Evolutionary conservation across 1,139 yeast genomes (phyloP), one percentile per base, ranked within the genome.

Genomic region (Diutina sp.): DNA sequence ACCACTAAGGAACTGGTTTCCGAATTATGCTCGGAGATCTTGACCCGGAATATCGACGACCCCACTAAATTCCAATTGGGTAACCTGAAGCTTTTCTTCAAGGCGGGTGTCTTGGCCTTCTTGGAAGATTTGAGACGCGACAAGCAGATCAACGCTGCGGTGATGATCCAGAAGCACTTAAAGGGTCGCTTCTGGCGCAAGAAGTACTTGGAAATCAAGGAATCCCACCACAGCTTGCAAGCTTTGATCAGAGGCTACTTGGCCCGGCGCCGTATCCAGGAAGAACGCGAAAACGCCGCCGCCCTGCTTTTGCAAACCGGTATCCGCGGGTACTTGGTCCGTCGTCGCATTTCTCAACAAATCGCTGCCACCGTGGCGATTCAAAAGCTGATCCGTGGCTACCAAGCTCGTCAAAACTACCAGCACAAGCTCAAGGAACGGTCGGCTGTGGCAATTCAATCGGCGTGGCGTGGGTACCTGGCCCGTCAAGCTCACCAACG

Each of bases 101-200:
- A 91, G 69, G 96, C 97, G 46, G 99, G 99, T 65, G 90, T 93
- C 78, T 78, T 93, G 66, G 99, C 98, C 21, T 86, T 85, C 62
- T 80, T 93, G 62, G 99, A 93, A 72, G 90, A 90, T 63, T 72
- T 87, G 64, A 84, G 98, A 69, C 73, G 90, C 30, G 90, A 86
- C 63, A 87, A 90, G 64, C 79, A 90, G 61, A 80, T 80, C 66
- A 80, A 73, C 58, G 85, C 96, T 57, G 97, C 97, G 3, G 84
- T 84, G 29, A 74, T 87, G 72, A 86, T 93, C 61, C 99, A 93
- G 73, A 90, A 90, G 80, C 83, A 88, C 64, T 75, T 91, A 67
- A 83, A 89, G 66, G 87, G 82, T 69, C 73, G 79, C 51, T 76
- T 79, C 64, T 82, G 80, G 69, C 86, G 95, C 63, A 78, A 80